Conservation (phyloP, 2,329 filamentous ascomycete genomes). For the Colletotrichum sp. region DNA sequence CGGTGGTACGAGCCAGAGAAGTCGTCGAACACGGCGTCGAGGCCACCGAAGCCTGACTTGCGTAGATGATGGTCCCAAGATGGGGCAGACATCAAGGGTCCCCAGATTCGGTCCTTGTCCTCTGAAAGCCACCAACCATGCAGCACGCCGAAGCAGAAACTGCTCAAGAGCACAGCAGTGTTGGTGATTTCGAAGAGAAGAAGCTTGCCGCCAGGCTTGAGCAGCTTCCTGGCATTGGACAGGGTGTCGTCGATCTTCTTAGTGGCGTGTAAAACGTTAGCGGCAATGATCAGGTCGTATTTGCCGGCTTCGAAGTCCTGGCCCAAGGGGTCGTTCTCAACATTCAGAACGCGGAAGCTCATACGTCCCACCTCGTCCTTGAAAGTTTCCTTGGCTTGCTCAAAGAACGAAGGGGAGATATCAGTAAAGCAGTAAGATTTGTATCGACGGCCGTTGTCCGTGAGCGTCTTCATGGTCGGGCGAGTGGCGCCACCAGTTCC, state of each 20-base stretch:
- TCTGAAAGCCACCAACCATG: slow-evolving; percentile 37
- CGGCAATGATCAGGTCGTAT: slow-evolving; percentile 35
- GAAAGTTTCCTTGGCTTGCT: slow-evolving; percentile 32
- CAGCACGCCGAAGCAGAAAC: slow-evolving; percentile 32
- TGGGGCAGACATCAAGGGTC: slow-evolving; percentile 28
- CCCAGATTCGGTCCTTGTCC: slow-evolving; percentile 28
- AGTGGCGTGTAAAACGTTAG: slow-evolving; percentile 37
- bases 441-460: slow-evolving; percentile 5
- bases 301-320: slow-evolving; percentile 29
- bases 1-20: slow-evolving; percentile 19
- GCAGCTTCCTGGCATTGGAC: slow-evolving; percentile 25
- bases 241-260: slow-evolving; percentile 29
- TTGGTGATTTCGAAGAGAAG: slow-evolving; percentile 33
- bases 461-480: slow-evolving; percentile 25
- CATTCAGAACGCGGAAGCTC: slow-evolving; percentile 38
- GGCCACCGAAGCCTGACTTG: slow-evolving; percentile 21
- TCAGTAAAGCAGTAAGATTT: slow-evolving; percentile 41
- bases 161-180: slow-evolving; percentile 9
- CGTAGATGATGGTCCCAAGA: slow-evolving; percentile 25
- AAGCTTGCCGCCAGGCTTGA: slow-evolving; percentile 36
- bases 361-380: slow-evolving; percentile 26
- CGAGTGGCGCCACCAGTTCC: slow-evolving; percentile 38
- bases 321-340: slow-evolving; percentile 30
- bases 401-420: slow-evolving; percentile 43
- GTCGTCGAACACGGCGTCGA: slow-evolving; percentile 30